A percentile compares a stretch with the other conserved stretches of the same genome.
phyloP scores from a whole-genome alignment of 768 basidiomycete species.

The Suillus hirtellus region DNA sequence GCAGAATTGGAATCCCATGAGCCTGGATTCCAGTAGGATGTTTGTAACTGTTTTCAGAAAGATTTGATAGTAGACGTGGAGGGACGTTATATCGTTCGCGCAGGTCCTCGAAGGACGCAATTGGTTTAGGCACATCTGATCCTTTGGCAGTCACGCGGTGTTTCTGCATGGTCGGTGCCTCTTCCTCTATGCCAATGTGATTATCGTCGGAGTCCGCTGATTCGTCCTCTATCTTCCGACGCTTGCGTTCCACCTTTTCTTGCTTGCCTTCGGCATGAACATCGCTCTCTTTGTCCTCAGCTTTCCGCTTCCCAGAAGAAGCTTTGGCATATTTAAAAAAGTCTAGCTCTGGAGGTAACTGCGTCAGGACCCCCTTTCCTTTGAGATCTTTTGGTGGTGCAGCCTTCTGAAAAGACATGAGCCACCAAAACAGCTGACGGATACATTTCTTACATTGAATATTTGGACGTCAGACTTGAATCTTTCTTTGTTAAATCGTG shows the following conservation, averaged over 20 bases:
- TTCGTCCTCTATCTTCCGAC: conserved; percentile 28
- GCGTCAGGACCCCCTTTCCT: conserved; percentile 30
- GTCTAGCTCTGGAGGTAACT: conserved; percentile 78
- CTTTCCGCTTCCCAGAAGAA: conserved; percentile 54
- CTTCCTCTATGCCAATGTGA: conserved; percentile 25
- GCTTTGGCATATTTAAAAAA: conserved; percentile 87
- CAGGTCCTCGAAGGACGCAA: conserved; percentile 61
- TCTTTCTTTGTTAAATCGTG: conserved; percentile 73
- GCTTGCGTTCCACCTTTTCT: conserved; percentile 26
- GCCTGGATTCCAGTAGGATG: conserved; percentile 82
- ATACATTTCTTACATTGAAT: conserved; percentile 56
- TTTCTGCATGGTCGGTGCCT: conserved; percentile 32
- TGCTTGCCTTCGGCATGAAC: conserved; percentile 15
- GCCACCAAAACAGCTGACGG: background rate
- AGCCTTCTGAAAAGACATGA: conserved; percentile 24
- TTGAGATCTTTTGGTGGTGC: conserved; percentile 23
- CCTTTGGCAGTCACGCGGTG: conserved; percentile 82
- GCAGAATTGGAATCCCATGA: conserved; percentile 74
- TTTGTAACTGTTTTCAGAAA: conserved; percentile 57
- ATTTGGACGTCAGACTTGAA: conserved; percentile 70
- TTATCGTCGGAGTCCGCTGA: conserved; percentile 24
- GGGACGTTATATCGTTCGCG: conserved; percentile 57
- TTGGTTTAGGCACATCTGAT: conserved; percentile 58
- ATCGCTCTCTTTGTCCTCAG: conserved; percentile 19
- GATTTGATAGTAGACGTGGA: conserved; percentile 62